Conservation (phyloP, 768 basidiomycete genomes). For the Tylopilus felleus region DNA sequence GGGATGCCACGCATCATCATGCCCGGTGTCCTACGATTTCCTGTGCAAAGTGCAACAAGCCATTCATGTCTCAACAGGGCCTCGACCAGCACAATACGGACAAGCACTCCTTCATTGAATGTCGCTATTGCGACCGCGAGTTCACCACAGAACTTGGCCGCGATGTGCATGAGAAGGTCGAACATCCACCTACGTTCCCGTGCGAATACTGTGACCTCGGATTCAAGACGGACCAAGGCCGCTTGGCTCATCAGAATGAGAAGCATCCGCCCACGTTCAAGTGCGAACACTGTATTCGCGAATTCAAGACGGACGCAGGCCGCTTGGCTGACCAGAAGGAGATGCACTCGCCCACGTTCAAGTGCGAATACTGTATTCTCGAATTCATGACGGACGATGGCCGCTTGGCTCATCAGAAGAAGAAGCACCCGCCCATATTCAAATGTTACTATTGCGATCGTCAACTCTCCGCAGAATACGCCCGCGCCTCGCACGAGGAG, state of each 20-base stretch:
- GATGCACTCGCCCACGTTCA: background rate
- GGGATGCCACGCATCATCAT: conserved; percentile 7
- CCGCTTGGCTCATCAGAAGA: background rate
- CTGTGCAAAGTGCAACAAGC: conserved; percentile 10
- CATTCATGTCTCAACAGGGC: conserved; percentile 1
- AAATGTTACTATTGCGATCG: conserved; percentile 6
- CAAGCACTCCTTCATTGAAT: conserved; percentile 14
- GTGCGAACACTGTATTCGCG: conserved; percentile 10
- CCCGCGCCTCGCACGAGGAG: conserved; percentile 11
- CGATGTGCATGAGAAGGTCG: conserved; percentile 7
- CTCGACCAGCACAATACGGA: conserved; percentile 15
- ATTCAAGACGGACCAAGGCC: background rate
- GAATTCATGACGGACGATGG: conserved; percentile 5
- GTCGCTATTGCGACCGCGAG: conserved; percentile 12
- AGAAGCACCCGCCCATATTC: background rate
- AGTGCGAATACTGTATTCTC: conserved; percentile 11
- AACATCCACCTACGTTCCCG: conserved; percentile 9
- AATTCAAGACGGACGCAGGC: conserved; percentile 4
- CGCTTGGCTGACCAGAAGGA: background rate
- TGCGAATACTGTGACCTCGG: conserved; percentile 1
- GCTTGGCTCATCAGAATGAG: background rate
- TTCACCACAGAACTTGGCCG: conserved; percentile 7
- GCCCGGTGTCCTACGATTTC: too few relatives aligned
- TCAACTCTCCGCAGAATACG: background rate
- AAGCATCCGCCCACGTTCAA: background rate